Evolutionary conservation across 345 rosid species (phyloP), one percentile per base, ranked within the genome.

Genomic region (Xanthoceras sorbifolium): DNA sequence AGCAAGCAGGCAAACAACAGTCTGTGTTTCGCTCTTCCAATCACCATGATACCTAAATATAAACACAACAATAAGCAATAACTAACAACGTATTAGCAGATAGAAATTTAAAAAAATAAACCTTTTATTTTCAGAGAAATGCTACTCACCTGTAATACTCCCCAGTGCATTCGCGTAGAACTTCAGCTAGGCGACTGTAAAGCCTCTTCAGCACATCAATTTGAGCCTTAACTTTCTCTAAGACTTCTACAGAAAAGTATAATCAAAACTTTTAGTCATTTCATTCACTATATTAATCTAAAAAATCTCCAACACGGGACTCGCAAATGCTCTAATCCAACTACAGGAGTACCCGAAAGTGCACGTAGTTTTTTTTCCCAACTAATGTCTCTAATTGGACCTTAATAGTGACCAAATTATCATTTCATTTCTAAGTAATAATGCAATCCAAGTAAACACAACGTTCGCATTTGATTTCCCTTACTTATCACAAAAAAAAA

Each of bases 1-100:
- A 67, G 93, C 89, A 80, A 96, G 93, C 84, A 86, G 85, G 3
- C 93, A 93, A 73, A 92, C 97, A 31, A 92, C 95, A n/a, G 82
- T 86, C 74, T 93, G 98, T 9, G 98, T 93, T 84, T 92, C 98
- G 82, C 86, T 90, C 84, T 82, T 92, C 99, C 99, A 96, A 84
- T 93, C 99, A 62, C 93, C 94, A 82, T 93, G 97, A 87, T 89
- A 96, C 88, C 99, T 96, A 77, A 20, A 69, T 12, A 72, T 25
- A 72, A 74, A 84, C 36, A 72, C 57, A 74, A 65, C 9, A 23
- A 26, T 20, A n/a, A 68, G 66, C 70, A 65, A 25, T n/a, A 74
- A 57, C 44, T 67, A 76, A 62, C 69, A 1, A 78, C 40, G 40
- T 61, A 73, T 17, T 28, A 28, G n/a, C 18, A 57, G 64, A 22